Percentiles rank a stretch among this genome's conserved stretches.
These are phyloP conservation scores for Theobroma grandiflorum DNA, from an alignment of 441 rosid species.

Conservation along the genomic window DNA sequence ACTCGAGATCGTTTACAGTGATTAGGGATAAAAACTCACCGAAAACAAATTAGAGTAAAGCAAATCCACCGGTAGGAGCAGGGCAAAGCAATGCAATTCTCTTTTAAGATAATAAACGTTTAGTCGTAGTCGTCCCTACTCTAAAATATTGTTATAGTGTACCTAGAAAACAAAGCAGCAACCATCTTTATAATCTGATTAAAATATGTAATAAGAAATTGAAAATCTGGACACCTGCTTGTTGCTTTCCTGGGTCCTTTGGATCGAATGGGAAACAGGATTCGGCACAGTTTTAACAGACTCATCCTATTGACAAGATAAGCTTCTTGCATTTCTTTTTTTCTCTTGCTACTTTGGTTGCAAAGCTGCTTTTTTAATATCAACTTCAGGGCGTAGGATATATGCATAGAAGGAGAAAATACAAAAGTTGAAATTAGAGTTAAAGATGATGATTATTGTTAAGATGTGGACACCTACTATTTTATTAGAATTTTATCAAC, in stretches of 20 bases:
- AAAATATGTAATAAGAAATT: neutral
- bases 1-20: neutral
- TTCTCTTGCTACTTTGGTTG: no score
- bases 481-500: neutral
- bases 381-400: no score
- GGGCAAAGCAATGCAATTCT: neutral
- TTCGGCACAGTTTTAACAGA: constrained; percentile 34
- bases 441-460: no score
- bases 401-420: no score
- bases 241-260: constrained; percentile 37
- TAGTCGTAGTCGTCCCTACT: constrained; percentile 21
- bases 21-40: neutral
- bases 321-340: neutral
- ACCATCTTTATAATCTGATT: constrained; percentile 29
- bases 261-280: constrained; percentile 33
- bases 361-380: no score
- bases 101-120: neutral
- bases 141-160: constrained; percentile 10
- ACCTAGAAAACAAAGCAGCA: constrained; percentile 39
- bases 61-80: neutral
- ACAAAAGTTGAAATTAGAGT: no score
- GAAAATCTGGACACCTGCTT: constrained; percentile 33
- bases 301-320: neutral
- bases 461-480: no score
- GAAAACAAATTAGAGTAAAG: neutral